phyloP scores from a whole-genome alignment of 345 rosid genomes.

The Salix arbutifolia region DNA sequence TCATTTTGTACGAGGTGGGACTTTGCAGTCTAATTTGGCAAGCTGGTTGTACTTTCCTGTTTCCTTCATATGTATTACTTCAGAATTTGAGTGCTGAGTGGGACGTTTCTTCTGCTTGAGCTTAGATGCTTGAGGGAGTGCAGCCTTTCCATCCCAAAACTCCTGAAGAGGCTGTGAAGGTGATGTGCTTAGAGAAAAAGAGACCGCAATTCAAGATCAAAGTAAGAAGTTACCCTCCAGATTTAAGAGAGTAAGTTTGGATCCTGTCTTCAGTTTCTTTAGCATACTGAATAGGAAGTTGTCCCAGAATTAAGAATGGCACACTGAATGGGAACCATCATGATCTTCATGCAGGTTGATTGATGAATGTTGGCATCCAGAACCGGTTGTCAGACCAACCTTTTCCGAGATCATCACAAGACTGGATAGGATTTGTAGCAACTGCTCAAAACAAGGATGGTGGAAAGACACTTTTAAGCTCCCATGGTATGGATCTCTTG shows the following conservation, averaged over 20 bases:
- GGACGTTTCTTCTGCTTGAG: conserved; percentile 9
- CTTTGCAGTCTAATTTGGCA: background rate
- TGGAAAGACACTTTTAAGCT: conserved; percentile 96
- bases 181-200: conserved; percentile 62
- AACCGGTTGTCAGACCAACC: conserved; percentile 53
- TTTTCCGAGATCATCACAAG: conserved; percentile 82
- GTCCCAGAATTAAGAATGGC: background rate
- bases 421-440: conserved; percentile 58
- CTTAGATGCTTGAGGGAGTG: conserved; percentile 84
- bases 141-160: conserved; percentile 70
- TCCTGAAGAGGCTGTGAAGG: conserved; percentile 55
- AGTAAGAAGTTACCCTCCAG: conserved; percentile 66
- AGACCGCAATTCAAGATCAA: conserved; percentile 71
- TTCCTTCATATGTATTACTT: background rate
- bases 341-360: conserved; percentile 54
- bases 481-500: conserved; percentile 63
- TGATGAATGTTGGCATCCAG: conserved; percentile 85
- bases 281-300: background rate
- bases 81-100: background rate
- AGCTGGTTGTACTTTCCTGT: background rate
- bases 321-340: background rate
- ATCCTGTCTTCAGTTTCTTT: background rate
- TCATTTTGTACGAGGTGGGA: conserved; percentile 80
- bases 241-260: conserved; percentile 70
- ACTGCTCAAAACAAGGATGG: conserved; percentile 83